Percentiles rank a stretch among this genome's conserved stretches.
phyloP scores from a whole-genome alignment of 2,329 filamentous ascomycete species.

The Magnaporthiopsis incrustans region DNA sequence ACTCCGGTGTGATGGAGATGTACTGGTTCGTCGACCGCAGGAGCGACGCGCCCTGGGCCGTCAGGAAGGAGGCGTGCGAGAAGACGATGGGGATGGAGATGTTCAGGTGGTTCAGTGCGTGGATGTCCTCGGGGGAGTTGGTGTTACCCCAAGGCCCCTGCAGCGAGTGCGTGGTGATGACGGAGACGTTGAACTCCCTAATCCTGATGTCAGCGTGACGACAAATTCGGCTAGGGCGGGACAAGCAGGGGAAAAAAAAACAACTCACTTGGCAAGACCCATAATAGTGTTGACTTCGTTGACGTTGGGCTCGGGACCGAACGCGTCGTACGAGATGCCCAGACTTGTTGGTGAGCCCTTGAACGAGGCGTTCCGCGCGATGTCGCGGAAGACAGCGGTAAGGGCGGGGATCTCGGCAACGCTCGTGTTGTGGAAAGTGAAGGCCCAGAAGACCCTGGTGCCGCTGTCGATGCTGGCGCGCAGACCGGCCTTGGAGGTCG shows the following conservation, averaged over 20 bases:
- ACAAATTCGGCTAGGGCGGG: neutral
- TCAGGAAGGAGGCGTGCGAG: conserved; percentile 40
- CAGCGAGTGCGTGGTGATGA: conserved; percentile 37
- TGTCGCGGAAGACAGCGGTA: conserved; percentile 28
- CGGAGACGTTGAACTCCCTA: conserved; percentile 29
- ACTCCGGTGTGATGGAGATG: conserved; percentile 50
- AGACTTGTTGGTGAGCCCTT: conserved; percentile 25
- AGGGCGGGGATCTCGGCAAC: conserved; percentile 28
- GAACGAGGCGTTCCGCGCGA: conserved; percentile 21
- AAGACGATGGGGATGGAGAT: conserved; percentile 40
- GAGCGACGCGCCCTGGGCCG: conserved; percentile 27
- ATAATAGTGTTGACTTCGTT: conserved; percentile 24
- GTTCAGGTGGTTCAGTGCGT: conserved; percentile 31
- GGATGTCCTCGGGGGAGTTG: conserved; percentile 31
- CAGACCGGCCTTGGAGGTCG: conserved; percentile 33
- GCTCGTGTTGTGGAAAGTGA: conserved; percentile 29
- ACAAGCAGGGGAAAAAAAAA: neutral
- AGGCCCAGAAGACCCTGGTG: conserved; percentile 38
- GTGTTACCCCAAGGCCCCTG: conserved; percentile 28
- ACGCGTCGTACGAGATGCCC: conserved; percentile 33
- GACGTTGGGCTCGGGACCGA: conserved; percentile 20
- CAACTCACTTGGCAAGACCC: conserved; percentile 22
- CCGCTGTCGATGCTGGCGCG: conserved; percentile 39
- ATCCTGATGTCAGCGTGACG: neutral
- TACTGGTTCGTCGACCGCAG: conserved; percentile 42